Percentiles rank a stretch among this genome's conserved stretches.
phyloP scores from a whole-genome alignment of 2,329 filamentous ascomycete genomes.

The Cordyceps fumosorosea region DNA sequence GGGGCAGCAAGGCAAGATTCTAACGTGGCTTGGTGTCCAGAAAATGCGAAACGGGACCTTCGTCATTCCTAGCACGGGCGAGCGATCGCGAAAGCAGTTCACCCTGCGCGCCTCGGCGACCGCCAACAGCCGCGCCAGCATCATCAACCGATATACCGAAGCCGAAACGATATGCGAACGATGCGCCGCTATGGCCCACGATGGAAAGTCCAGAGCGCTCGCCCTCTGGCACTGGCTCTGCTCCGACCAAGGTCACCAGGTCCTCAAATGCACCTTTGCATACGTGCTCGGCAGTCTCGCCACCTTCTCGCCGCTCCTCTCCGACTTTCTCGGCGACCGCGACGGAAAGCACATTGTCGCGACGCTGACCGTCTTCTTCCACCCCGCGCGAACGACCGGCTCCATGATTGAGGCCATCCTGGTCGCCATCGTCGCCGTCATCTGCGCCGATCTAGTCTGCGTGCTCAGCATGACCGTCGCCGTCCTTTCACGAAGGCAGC shows the following conservation, averaged over 20 bases:
- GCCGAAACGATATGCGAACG: slow-evolving; percentile 16
- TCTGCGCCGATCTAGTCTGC: slow-evolving; percentile 63
- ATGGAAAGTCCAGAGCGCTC: slow-evolving; percentile 28
- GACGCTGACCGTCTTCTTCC: slow-evolving; percentile 91
- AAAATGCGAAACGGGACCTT: slow-evolving; percentile 81
- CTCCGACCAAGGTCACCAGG: slow-evolving; percentile 69
- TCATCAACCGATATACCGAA: slow-evolving; percentile 13
- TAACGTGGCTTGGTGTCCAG: slow-evolving; percentile 28
- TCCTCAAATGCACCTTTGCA: slow-evolving; percentile 86
- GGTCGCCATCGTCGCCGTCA: slow-evolving; percentile 69
- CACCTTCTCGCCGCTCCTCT: slow-evolving; percentile 71
- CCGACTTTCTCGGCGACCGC: slow-evolving; percentile 68
- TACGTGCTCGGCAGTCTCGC: slow-evolving; percentile 82
- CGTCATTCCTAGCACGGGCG: slow-evolving; percentile 78
- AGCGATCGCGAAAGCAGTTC: slow-evolving; percentile 73
- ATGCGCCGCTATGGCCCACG: slow-evolving; percentile 12
- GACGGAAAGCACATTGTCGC: slow-evolving; percentile 93
- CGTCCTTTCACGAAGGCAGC: slow-evolving; percentile 64
- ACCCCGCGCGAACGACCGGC: slow-evolving; percentile 77
- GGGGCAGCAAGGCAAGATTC: neutral
- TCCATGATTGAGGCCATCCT: slow-evolving; percentile 84
- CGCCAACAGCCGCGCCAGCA: slow-evolving; percentile 22
- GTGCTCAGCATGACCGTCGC: slow-evolving; percentile 85
- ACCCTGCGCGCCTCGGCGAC: slow-evolving; percentile 56
- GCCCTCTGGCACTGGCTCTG: slow-evolving; percentile 53